These are phyloP conservation scores for Graphilbum ipis-grandicollis DNA, from an alignment of 2,329 filamentous ascomycete genomes.

Conservation along the genomic window DNA sequence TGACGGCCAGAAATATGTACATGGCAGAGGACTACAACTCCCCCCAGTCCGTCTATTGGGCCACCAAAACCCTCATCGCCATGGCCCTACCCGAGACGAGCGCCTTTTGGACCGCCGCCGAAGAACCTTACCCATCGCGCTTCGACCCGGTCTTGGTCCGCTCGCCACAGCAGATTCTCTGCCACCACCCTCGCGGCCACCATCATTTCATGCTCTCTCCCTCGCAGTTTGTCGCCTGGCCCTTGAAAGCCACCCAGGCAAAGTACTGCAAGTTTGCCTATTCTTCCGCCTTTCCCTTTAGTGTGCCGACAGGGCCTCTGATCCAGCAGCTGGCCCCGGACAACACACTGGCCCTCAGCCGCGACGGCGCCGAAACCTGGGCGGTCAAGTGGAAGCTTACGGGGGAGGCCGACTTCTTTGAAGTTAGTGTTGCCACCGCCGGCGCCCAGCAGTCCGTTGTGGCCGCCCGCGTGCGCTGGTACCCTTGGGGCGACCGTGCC, in stretches of 20 bases:
- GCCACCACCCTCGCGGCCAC: slow-evolving; percentile 12
- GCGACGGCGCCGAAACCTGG: slow-evolving; percentile 10
- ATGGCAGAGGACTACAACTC: slow-evolving; percentile 40
- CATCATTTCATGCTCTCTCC: slow-evolving; percentile 22
- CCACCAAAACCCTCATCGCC: slow-evolving; percentile 29
- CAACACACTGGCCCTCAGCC: slow-evolving; percentile 10
- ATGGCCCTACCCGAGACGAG: slow-evolving; percentile 18
- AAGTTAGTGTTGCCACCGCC: not conserved
- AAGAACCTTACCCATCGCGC: slow-evolving; percentile 16
- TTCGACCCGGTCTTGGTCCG: not conserved
- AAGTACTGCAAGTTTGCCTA: slow-evolving; percentile 24
- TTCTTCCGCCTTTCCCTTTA: slow-evolving; percentile 22
- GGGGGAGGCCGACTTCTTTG: not conserved
- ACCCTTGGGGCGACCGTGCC: slow-evolving; percentile 7
- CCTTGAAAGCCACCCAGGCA: slow-evolving; percentile 18
- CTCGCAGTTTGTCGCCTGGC: slow-evolving; percentile 17
- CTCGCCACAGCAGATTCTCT: slow-evolving; percentile 22
- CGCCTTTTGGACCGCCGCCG: slow-evolving; percentile 26
- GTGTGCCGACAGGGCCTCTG: slow-evolving; percentile 15
- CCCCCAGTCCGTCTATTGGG: slow-evolving; percentile 37
- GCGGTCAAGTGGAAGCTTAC: slow-evolving; percentile 5
- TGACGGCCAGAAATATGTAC: slow-evolving; percentile 25
- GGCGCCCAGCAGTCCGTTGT: not conserved
- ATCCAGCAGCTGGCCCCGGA: slow-evolving; percentile 14
- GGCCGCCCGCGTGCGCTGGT: slow-evolving; percentile 7